Evolutionary conservation across 345 rosid genomes (phyloP), one percentile per base, ranked within the genome.

Genomic region (Brassica juncea): DNA sequence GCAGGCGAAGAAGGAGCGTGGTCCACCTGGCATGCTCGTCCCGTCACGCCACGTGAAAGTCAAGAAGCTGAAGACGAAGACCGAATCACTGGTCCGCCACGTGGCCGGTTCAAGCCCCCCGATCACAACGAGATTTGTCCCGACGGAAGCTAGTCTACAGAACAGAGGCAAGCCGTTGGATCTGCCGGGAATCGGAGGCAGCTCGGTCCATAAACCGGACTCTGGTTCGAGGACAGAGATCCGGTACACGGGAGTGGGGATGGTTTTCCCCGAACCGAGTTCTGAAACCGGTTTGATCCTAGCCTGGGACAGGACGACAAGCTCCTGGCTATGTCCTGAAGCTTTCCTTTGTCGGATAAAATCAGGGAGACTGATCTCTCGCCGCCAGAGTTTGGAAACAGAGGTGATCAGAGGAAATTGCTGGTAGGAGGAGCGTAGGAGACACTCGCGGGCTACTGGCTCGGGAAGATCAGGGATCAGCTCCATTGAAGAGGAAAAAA

Each of bases 71-170:
- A 84, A 91, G 1, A 90, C 70, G 19, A 74, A 85, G 6, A 94
- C 93, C 0, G 89, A 85, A 6, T 62, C 71, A 6, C 86, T 79
- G 12, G 83, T 81, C 71, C 85, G 86, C 90, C 90, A 94, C 1
- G 86, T 89, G 23, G 47, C 81, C 35, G 89, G 91, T 79, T 92
- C 91, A 77, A 91, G 70, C 79, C 98, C 98, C 0, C 97, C 97
- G 62, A 92, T 30, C 54, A 89, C 86, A 7, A 92, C 86, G 59
- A 94, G 85, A 55, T 86, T 86, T 71, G 87, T 85, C 54, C 97
- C 95, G 37, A 86, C 90, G 0, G 88, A 77, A 0, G 81, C 89
- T 14, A 94, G 12, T 79, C 83, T 88, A 52, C 97, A 89, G 12
- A 91, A 92, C 87, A 88, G 67, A 4, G 97, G 97, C 80, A 91